Evolutionary conservation across 2,329 filamentous ascomycete species (phyloP), one percentile per base, ranked within the genome.

Genomic region (Cytospora mali): DNA sequence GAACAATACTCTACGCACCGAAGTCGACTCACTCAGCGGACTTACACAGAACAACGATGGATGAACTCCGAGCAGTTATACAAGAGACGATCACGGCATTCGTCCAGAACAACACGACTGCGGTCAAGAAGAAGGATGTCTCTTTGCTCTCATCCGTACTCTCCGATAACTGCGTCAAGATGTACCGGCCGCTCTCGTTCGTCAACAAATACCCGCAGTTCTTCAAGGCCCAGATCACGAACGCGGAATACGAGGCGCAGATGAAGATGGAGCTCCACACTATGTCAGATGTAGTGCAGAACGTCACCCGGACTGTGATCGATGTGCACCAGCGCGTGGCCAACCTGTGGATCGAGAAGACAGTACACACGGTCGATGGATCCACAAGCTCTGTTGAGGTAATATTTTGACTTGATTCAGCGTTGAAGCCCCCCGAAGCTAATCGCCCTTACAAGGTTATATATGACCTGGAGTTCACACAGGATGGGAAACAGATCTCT

Each of bases 211-310:
- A 69, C 57, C 64, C 68, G 18, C 62, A 67, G 35, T 66, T 68
- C 66, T 69, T 69, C 58, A 66, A 64, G 48, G 25, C 64, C n/a
- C 27, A 62, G 33, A 60, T 66, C n/a, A 64, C 64, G 25, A 69
- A 69, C 46, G 66, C 67, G 50, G 68, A 69, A 39, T 69, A 69
- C 33, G 67, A 69, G 42, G 64, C 67, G 5, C 67, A 66, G 50
- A 51, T 27, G 55, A 18, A 39, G n/a, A 55, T 62, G 61, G 21
- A 60, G 31, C n/a, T 68, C 14, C 55, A 64, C 3, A 69, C 65
- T 16, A 68, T 66, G 60, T 29, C 59, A 50, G 68, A 68, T 39
- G 64, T 67, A 6, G 28, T 21, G 1, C 62, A 67, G 49, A 62
- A 64, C 6, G 62, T 69, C 53, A 68, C 64, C 16, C 59, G 65